Base-by-base conservation (phyloP, 768 basidiomycete genomes). In the Kondoa malvinella region DNA sequence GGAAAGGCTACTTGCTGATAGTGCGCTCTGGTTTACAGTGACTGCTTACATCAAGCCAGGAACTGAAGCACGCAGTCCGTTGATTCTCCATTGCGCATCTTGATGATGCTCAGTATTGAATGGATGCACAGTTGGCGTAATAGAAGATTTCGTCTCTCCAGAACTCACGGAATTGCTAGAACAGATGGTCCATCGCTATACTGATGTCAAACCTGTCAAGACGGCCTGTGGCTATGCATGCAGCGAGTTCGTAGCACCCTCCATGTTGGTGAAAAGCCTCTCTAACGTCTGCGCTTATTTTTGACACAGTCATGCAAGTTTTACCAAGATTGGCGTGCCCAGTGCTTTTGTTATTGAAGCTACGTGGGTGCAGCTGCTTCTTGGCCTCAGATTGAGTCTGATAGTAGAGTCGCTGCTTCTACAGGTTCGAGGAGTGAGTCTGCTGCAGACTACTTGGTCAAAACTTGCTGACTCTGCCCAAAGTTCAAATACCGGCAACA, bases 11-110 rank as follows among this genome's bases (percentile, higher is more conserved):
- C n/a, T n/a, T n/a, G n/a, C n/a, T n/a, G n/a, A n/a, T n/a, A n/a
- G n/a, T n/a, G n/a, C n/a, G n/a, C n/a, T n/a, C n/a, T n/a, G n/a
- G n/a, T n/a, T n/a, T n/a, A n/a, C n/a, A n/a, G n/a, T 79, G 71
- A 78, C 77, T 21, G 79, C 76, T 40, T 74, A 70, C 68, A 67
- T 75, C 70, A 74, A 74, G 66, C 68, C 69, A 0, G 71, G 71
- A 17, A 74, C 75, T 2, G 56, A 67, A 50, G 72, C 73, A 29
- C 62, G 67, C 34, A 73, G 75, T 33, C 74, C 73, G 1, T 59
- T 76, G 26, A 73, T 76, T 65, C 70, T 68, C 14, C 14, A 56
- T 56, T 56, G 14, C 25, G 50, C 14, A 14, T 14, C 50, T 14
- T 56, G 50, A 14, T 56, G 50, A 25, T 25, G 50, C 50, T 56